Percentiles rank a stretch among this genome's conserved stretches.
Conservation (phyloP, 805 yeast genomes). For the Blastobotrys robertii region DNA sequence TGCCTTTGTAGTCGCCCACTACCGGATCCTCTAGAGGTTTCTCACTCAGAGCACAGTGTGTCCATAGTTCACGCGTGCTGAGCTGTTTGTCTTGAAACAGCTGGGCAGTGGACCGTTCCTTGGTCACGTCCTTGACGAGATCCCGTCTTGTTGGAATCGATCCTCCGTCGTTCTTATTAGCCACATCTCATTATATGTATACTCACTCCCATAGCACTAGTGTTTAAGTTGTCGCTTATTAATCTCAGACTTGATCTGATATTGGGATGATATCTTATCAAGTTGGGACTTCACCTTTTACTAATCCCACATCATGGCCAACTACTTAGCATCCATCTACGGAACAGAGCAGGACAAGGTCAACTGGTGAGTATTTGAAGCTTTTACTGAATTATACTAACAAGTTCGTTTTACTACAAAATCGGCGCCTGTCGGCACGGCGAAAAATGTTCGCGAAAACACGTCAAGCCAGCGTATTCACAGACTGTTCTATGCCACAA, state of each 20-base stretch:
- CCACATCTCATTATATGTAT: neutral
- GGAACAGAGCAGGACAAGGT: slow-evolving; percentile 31
- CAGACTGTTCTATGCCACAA: slow-evolving; percentile 56
- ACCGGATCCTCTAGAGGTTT: slow-evolving; percentile 38
- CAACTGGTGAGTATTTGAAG: slow-evolving; percentile 23
- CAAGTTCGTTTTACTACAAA: slow-evolving; percentile 49
- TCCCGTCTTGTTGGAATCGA: slow-evolving; percentile 54
- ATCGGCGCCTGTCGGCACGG: slow-evolving; percentile 95
- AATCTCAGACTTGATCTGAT: neutral
- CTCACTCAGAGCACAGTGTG: slow-evolving; percentile 37
- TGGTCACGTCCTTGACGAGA: slow-evolving; percentile 25
- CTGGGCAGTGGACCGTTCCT: slow-evolving; percentile 17
- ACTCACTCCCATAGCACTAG: slow-evolving; percentile 12
- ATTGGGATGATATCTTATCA: neutral
- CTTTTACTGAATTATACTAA: slow-evolving; percentile 1
- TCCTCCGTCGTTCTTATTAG: slow-evolving; percentile 48
- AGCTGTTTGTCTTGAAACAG: slow-evolving; percentile 18
- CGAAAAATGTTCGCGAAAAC: slow-evolving; percentile 65
- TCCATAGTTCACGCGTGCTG: slow-evolving; percentile 29
- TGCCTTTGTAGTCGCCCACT: slow-evolving; percentile 58
- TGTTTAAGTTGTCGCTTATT: neutral
- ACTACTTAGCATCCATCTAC: slow-evolving; percentile 26
- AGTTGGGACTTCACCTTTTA: slow-evolving; percentile 2
- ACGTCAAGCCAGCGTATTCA: slow-evolving; percentile 56
- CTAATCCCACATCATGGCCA: slow-evolving; percentile 22